A percentile compares a stretch with the other conserved stretches of the same genome.
phyloP scores from a whole-genome alignment of 257 asterid species.

The Scutellaria baicalensis region DNA sequence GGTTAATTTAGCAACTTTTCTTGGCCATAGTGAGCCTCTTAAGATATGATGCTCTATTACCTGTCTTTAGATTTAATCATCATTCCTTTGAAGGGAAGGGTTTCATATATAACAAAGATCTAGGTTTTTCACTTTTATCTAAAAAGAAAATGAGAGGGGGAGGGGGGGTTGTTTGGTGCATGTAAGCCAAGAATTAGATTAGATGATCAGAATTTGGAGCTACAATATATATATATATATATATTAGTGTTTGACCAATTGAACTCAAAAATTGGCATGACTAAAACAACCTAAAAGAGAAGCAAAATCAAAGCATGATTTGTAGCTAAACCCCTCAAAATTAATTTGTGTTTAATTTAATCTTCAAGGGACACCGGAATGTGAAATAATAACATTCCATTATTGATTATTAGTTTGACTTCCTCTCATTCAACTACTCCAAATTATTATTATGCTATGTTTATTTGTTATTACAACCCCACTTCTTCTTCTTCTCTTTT shows the following conservation, averaged over 20 bases:
- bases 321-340: neutral
- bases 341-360: neutral
- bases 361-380: neutral
- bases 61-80: no score
- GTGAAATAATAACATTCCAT: constrained; percentile 9
- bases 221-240: no score
- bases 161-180: constrained; percentile 5
- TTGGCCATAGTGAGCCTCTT: no score
- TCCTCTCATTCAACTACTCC: constrained; percentile 18
- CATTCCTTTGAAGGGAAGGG: no score
- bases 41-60: no score
- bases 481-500: constrained; percentile 4
- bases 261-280: constrained; percentile 10
- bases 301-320: neutral
- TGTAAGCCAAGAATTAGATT: constrained; percentile 28
- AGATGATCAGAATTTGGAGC: constrained; percentile 1
- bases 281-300: neutral
- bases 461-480: neutral
- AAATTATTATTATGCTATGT: constrained; percentile 9
- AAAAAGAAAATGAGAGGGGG: neutral
- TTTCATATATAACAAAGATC: no score
- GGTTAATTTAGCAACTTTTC: no score
- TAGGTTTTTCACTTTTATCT: no score
- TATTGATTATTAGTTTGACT: constrained; percentile 20
- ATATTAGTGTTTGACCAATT: constrained; percentile 10